Evolutionary conservation across 2,329 filamentous ascomycete genomes (phyloP).

Genomic region (Aspergillus arachidicola): DNA sequence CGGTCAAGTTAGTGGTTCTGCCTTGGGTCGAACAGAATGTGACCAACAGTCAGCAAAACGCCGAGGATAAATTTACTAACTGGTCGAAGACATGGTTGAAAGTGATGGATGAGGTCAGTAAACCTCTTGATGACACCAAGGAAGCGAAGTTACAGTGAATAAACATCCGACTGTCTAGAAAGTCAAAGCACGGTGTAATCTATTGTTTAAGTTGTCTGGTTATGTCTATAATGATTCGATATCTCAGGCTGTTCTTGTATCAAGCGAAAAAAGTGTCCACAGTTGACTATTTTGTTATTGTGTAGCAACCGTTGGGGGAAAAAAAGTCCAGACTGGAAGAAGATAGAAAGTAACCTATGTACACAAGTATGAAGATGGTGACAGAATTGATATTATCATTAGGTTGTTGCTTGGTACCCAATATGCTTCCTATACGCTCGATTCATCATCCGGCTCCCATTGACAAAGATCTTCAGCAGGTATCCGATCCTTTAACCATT

Average conservation of each 20-base stretch:
- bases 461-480: conserved; percentile 52
- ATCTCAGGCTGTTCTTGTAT: neutral
- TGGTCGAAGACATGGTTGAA: conserved; percentile 68
- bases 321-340: conserved; percentile 4
- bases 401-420: neutral
- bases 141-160: neutral
- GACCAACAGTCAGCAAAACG: conserved; percentile 57
- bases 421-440: neutral
- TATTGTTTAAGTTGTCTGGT: neutral
- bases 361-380: neutral
- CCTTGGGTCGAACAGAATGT: conserved; percentile 69
- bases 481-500: conserved; percentile 78
- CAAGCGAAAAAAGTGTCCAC: neutral
- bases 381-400: neutral
- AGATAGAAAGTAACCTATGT: neutral
- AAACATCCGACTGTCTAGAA: neutral
- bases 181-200: neutral
- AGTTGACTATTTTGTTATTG: no score
- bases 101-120: conserved; percentile 46
- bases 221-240: neutral
- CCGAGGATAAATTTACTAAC: conserved; percentile 74
- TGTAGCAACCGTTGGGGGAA: neutral
- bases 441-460: conserved; percentile 35
- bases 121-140: conserved; percentile 24
- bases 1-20: conserved; percentile 69